phyloP scores from a whole-genome alignment of 495 filamentous ascomycete species.

The Clohesyomyces aquaticus region DNA sequence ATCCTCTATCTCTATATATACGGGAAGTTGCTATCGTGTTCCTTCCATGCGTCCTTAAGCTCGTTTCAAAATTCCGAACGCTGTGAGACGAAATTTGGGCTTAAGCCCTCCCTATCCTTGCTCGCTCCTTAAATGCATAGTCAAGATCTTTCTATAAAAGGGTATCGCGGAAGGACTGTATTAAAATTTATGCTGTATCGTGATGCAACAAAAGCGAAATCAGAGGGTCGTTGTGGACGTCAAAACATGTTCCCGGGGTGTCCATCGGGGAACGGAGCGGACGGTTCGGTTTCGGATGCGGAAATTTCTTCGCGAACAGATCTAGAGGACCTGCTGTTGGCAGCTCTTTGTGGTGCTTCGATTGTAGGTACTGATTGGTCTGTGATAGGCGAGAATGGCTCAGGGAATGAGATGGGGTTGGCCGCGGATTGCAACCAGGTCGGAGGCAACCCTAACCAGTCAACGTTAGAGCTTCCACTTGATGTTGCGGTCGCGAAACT shows the following conservation, averaged over 20 bases:
- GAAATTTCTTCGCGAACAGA: neutral
- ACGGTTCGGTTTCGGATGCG: neutral
- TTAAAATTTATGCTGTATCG: neutral
- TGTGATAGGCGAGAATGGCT: neutral
- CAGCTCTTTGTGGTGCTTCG: neutral
- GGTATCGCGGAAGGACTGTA: neutral
- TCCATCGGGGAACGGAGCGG: neutral
- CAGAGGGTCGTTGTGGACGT: neutral
- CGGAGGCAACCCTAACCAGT: conserved; percentile 1
- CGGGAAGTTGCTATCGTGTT: neutral
- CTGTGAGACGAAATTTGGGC: neutral
- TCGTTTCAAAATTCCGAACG: too few species aligned
- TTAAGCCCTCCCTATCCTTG: neutral
- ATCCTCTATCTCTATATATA: too few species aligned
- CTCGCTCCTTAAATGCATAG: neutral
- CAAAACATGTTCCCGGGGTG: neutral
- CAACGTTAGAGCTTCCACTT: conserved; percentile 2
- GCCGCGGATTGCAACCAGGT: neutral
- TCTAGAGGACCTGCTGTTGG: too few species aligned
- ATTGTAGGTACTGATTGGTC: neutral
- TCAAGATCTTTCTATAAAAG: neutral
- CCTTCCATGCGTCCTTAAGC: neutral
- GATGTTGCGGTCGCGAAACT: neutral
- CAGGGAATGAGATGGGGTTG: neutral
- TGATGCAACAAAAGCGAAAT: too few species aligned